Evolutionary conservation across 495 filamentous ascomycete genomes (phyloP).

Genomic region (Aspergillus ostianus): DNA sequence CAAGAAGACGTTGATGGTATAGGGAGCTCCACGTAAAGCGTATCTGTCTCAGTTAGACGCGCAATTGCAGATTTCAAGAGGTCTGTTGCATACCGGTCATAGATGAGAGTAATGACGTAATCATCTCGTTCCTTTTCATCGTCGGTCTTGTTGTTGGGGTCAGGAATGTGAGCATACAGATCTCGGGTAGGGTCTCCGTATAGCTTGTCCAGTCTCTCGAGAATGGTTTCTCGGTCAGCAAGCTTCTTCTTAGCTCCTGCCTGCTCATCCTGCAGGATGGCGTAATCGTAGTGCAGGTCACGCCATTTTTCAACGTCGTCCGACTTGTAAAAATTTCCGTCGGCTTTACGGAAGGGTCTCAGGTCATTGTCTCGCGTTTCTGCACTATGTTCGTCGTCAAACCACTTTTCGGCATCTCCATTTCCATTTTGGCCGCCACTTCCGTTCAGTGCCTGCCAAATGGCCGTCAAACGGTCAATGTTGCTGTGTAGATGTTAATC

Average conservation of each 20-base stretch:
- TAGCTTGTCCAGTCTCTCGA: constrained; percentile 5
- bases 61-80: background rate
- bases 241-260: background rate
- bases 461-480: constrained; percentile 11
- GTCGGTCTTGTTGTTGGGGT: background rate
- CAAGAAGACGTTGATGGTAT: constrained; percentile 9
- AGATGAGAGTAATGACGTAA: constrained; percentile 7
- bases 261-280: constrained; percentile 2
- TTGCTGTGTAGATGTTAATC: background rate
- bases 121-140: background rate
- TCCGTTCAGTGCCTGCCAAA: constrained; percentile 6
- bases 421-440: no score
- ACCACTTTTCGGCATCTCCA: background rate
- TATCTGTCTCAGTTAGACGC: constrained; percentile 5
- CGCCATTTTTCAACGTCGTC: constrained; percentile 8
- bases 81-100: constrained; percentile 2
- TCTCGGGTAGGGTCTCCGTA: background rate
- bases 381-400: background rate
- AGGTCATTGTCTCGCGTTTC: background rate
- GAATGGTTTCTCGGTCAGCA: background rate
- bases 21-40: constrained; percentile 3
- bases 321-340: constrained; percentile 4
- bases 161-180: no score
- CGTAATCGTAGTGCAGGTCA: constrained; percentile 1
- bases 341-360: constrained; percentile 3